These are phyloP conservation scores for Lachnellula occidentalis DNA, from an alignment of 2,329 filamentous ascomycete genomes.

Conservation along the genomic window DNA sequence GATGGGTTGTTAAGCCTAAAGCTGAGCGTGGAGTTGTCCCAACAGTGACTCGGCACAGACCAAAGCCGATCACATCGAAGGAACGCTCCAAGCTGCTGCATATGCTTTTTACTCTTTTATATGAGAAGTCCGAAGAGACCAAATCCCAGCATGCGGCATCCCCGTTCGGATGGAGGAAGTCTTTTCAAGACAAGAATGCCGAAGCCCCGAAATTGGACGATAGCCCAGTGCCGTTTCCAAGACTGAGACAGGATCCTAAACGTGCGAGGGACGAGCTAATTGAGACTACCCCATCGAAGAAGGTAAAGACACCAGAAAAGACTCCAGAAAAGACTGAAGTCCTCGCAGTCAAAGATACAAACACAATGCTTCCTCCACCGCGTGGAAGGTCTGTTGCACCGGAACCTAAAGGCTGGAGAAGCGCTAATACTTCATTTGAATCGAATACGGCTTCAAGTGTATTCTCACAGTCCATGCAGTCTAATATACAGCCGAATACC, in stretches of 20 bases:
- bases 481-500: slow-evolving; percentile 4
- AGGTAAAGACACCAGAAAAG: not conserved
- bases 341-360: not conserved
- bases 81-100: slow-evolving; percentile 3
- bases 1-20: slow-evolving; percentile 11
- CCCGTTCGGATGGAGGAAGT: not conserved
- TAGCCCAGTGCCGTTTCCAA: slow-evolving; percentile 1
- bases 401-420: not conserved
- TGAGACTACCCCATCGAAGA: not conserved
- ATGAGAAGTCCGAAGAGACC: not conserved
- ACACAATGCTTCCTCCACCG: slow-evolving; percentile 1
- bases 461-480: slow-evolving; percentile 12
- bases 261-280: not conserved
- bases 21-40: slow-evolving; percentile 13
- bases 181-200: not conserved
- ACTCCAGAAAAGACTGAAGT: not conserved
- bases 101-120: not conserved
- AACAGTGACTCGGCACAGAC: not conserved
- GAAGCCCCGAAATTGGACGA: not conserved
- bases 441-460: slow-evolving; percentile 11
- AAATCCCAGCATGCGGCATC: not conserved
- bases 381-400: not conserved
- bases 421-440: slow-evolving; percentile 17
- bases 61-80: not conserved
- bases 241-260: not conserved